These are phyloP conservation scores for Eimeria necatrix DNA, from an alignment of 169 alveolate genomes.

Conservation along the genomic window DNA sequence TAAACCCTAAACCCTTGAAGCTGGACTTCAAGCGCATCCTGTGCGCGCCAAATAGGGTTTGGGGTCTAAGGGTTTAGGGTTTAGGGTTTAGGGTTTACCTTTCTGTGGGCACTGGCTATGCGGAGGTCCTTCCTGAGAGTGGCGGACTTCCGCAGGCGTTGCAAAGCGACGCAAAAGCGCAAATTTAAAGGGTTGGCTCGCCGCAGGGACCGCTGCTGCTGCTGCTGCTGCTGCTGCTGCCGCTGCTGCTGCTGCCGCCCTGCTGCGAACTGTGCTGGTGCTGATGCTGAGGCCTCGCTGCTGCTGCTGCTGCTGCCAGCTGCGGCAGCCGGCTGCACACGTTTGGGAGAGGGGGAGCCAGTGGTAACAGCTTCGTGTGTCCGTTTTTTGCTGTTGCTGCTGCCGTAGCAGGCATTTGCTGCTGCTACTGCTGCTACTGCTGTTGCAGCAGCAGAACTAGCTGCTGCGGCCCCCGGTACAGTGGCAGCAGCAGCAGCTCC, in stretches of 20 bases:
- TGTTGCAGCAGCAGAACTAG: neutral
- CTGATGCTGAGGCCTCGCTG: neutral
- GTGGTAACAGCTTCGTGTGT: neutral
- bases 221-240: neutral
- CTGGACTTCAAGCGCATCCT: neutral
- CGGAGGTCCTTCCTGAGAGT: slow-evolving; percentile 19
- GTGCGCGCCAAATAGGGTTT: neutral
- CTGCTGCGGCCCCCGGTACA: neutral
- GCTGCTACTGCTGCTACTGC: slow-evolving; percentile 20
- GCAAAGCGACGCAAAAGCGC: slow-evolving; percentile 4
- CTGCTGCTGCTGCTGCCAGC: no score
- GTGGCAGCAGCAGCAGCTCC: slow-evolving; percentile 24
- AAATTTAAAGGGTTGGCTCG: neutral
- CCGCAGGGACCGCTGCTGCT: slow-evolving; percentile 1
- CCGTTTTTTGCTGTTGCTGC: neutral
- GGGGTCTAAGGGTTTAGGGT: neutral
- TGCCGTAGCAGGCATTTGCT: neutral
- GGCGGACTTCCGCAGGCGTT: neutral
- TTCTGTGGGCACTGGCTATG: neutral
- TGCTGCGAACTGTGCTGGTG: neutral
- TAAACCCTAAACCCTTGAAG: neutral
- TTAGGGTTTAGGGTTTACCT: neutral
- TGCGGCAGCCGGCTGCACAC: neutral
- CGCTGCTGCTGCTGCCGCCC: neutral
- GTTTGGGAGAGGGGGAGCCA: neutral